Evolutionary conservation across 2,329 filamentous ascomycete genomes (phyloP).

Genomic region (Hortaea werneckii): DNA sequence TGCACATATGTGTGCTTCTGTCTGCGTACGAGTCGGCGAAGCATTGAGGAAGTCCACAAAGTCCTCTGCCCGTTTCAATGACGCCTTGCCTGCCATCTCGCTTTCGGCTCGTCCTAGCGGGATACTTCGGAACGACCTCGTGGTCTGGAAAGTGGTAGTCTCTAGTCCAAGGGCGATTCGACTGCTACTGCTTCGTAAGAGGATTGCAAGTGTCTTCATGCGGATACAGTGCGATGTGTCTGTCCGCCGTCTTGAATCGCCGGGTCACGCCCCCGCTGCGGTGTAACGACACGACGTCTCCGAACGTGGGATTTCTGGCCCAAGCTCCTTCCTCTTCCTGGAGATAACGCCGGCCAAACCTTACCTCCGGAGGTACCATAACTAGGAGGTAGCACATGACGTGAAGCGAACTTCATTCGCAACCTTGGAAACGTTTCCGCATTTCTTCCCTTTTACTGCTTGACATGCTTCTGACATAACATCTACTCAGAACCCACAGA

Average conservation of each 20-base stretch:
- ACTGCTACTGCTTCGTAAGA: no score
- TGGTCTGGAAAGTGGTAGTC: background rate
- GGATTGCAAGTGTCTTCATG: no score
- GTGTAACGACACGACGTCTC: background rate
- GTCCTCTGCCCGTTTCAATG: slow-evolving; percentile 53
- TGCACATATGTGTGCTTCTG: background rate
- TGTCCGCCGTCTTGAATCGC: no score
- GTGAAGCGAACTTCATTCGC: no score
- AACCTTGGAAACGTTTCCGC: no score
- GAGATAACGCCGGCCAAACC: no score
- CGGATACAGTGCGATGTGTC: no score
- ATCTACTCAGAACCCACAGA: no score
- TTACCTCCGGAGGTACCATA: no score
- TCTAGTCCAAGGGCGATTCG: background rate
- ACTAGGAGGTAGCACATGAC: no score
- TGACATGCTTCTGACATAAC: no score
- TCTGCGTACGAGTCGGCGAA: slow-evolving; percentile 67
- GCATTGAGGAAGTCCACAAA: slow-evolving; percentile 91
- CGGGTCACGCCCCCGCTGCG: background rate
- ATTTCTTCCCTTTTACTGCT: no score
- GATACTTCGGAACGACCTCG: background rate
- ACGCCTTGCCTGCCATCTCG: slow-evolving; percentile 28
- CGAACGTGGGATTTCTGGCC: background rate
- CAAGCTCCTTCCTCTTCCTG: slow-evolving; percentile 5
- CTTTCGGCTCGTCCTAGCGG: slow-evolving; percentile 2